These are phyloP conservation scores for Plectosphaerella cucumerina DNA, from an alignment of 2,329 filamentous ascomycete genomes.

Conservation along the genomic window DNA sequence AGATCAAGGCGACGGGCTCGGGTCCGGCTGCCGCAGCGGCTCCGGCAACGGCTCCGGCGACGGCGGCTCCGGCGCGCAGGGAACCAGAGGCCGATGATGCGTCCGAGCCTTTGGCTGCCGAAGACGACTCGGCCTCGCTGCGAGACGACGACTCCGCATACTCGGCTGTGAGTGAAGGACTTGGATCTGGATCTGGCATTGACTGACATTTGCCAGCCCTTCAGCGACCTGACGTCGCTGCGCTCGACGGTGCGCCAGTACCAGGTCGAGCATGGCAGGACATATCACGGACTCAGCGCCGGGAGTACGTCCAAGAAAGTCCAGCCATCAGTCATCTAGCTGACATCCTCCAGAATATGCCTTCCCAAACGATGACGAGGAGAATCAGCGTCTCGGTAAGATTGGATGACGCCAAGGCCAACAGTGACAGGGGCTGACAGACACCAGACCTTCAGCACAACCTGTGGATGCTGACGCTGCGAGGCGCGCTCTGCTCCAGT, in stretches of 20 bases:
- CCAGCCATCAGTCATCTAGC: not conserved
- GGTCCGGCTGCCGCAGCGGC: no score
- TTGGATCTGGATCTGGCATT: not conserved
- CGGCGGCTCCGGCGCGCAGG: no score
- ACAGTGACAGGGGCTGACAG: not conserved
- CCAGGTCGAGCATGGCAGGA: constrained; percentile 19
- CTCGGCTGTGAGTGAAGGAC: no score
- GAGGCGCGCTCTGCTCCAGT: constrained; percentile 20
- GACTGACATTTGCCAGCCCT: not conserved
- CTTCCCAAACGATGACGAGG: not conserved
- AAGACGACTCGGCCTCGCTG: no score
- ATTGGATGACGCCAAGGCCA: not conserved
- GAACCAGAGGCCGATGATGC: no score
- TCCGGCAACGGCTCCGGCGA: no score
- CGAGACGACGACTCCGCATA: no score
- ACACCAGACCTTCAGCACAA: constrained; percentile 29
- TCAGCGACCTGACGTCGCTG: not conserved
- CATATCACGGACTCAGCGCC: constrained; percentile 17
- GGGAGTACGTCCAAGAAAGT: constrained; percentile 11
- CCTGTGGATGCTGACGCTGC: constrained; percentile 24
- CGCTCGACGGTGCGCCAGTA: constrained; percentile 7
- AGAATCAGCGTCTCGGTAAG: not conserved
- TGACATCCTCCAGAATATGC: not conserved
- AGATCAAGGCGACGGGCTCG: no score
- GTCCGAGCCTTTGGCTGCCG: no score